Percentiles rank a stretch among this genome's conserved stretches.
These are phyloP conservation scores for Aotearoamyces nothofagi DNA, from an alignment of 2,329 filamentous ascomycete genomes.

Conservation along the genomic window DNA sequence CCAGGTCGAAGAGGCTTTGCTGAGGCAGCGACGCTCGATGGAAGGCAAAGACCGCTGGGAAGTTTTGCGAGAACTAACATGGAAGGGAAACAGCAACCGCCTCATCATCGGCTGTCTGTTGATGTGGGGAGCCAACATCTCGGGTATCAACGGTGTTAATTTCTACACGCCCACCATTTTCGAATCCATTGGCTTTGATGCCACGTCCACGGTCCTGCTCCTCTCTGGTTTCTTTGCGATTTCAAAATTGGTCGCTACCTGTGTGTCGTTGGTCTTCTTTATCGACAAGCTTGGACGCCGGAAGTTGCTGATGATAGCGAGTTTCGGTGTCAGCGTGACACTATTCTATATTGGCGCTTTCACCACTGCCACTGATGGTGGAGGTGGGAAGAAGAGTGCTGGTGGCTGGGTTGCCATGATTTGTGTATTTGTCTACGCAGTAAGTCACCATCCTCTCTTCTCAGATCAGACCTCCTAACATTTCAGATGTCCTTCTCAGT, in stretches of 20 bases:
- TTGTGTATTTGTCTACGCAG: conserved; percentile 12
- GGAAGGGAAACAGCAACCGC: conserved; percentile 70
- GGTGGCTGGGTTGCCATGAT: conserved; percentile 12
- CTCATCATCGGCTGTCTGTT: conserved; percentile 33
- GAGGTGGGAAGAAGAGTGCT: conserved; percentile 4
- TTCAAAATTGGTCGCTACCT: conserved; percentile 9
- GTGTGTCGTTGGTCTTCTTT: conserved; percentile 8
- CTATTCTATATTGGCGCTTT: conserved; percentile 15
- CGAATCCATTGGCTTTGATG: conserved; percentile 20
- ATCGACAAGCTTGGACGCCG: conserved; percentile 9
- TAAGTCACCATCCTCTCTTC: too few species aligned
- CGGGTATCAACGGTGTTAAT: conserved; percentile 10
- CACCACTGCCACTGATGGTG: conserved; percentile 8
- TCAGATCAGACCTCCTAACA: background rate
- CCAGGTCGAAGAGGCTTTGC: background rate
- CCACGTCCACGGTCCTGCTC: conserved; percentile 23
- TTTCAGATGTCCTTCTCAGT: conserved; percentile 15
- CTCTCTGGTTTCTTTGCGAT: conserved; percentile 26
- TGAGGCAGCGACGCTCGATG: background rate
- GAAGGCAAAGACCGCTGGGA: conserved; percentile 1
- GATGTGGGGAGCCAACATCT: conserved; percentile 8
- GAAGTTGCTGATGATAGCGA: conserved; percentile 7
- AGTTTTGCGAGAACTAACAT: conserved; percentile 1
- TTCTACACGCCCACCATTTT: conserved; percentile 11
- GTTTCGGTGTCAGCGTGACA: conserved; percentile 6